These are phyloP conservation scores for Houttuynia cordata DNA, from an alignment of 164 flowering plant genomes.

Conservation along the genomic window DNA sequence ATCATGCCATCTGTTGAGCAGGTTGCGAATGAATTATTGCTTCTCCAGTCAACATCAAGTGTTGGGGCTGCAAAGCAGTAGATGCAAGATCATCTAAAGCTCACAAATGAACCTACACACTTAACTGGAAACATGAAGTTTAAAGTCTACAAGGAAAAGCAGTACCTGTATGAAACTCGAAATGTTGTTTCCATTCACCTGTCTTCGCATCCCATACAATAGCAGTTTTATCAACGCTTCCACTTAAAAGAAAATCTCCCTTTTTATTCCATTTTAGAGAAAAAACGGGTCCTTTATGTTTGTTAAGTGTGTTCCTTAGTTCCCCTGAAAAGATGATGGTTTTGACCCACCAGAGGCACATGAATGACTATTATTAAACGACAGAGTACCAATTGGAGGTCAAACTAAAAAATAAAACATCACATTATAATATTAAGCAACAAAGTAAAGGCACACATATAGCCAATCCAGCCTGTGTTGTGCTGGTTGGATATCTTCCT, in stretches of 20 bases:
- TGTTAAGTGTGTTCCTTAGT: conserved; percentile 58
- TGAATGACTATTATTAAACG: no score
- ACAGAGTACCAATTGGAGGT: no score
- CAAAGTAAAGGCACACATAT: no score
- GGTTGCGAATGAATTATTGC: conserved; percentile 80
- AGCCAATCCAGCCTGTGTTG: no score
- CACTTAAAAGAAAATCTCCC: conserved; percentile 93
- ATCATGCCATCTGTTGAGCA: conserved; percentile 94
- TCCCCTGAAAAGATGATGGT: conserved; percentile 40
- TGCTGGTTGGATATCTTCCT: no score
- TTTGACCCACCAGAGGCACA: neutral
- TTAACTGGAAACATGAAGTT: neutral
- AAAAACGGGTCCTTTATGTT: conserved; percentile 91
- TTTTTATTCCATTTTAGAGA: conserved; percentile 97
- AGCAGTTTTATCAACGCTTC: conserved; percentile 94
- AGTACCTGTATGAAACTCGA: conserved; percentile 82
- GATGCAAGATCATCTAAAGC: neutral
- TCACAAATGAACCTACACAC: neutral
- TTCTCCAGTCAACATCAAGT: conserved; percentile 98
- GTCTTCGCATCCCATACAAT: conserved; percentile 95
- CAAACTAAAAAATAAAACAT: no score
- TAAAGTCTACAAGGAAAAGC: neutral
- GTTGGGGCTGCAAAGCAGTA: conserved; percentile 58
- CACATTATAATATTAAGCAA: no score
- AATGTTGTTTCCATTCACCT: conserved; percentile 86